Conservation (phyloP, 352 stramenopile species). For the Globisporangium abappressorium region DNA sequence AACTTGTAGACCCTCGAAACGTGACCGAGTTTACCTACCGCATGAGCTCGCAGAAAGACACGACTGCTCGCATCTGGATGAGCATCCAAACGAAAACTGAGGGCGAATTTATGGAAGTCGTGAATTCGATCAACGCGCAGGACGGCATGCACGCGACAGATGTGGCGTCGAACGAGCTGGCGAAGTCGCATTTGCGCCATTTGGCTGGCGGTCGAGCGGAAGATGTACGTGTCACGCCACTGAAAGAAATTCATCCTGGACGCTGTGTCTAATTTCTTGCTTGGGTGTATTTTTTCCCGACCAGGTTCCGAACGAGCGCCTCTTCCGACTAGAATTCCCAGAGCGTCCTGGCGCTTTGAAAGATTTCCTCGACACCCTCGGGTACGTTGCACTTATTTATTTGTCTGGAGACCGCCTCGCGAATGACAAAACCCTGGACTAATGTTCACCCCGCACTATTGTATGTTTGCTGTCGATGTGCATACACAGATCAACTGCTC, state of each 20-base stretch:
- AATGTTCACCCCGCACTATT: not conserved
- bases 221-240: conserved; percentile 32
- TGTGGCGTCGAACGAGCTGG: conserved; percentile 95
- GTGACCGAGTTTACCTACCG: conserved; percentile 98
- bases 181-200: conserved; percentile 95
- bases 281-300: not conserved
- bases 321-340: conserved; percentile 97
- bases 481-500: conserved; percentile 20
- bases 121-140: conserved; percentile 63
- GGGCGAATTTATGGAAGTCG: conserved; percentile 55
- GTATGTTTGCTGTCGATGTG: not conserved
- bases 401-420: not conserved
- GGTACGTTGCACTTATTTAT: conserved; percentile 25
- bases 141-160: conserved; percentile 91
- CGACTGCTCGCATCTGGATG: conserved; percentile 92
- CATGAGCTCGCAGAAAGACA: conserved; percentile 72
- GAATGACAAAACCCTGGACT: not conserved
- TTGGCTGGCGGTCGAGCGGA: conserved; percentile 90
- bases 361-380: conserved; percentile 91
- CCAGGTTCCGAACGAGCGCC: conserved; percentile 86
- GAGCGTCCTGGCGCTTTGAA: conserved; percentile 89
- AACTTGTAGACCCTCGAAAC: conserved; percentile 58
- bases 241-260: not conserved
- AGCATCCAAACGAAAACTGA: conserved; percentile 92
- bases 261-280: not conserved